A percentile compares a stretch with the other conserved stretches of the same genome.
Evolutionary conservation across 805 yeast species (phyloP).

Genomic region (Wickerhamomyces hampshirensis): DNA sequence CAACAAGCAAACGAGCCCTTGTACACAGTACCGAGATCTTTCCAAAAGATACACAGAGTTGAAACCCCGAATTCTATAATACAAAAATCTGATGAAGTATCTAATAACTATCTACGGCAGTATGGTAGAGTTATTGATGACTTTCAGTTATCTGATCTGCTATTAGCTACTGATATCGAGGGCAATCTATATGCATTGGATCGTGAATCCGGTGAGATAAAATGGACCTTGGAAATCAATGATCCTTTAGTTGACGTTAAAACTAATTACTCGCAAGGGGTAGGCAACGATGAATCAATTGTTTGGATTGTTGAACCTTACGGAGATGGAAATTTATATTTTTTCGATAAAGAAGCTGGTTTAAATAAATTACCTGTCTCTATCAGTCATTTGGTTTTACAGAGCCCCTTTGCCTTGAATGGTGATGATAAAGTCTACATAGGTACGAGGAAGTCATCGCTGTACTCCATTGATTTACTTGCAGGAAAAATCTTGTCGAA

Average conservation of each 20-base stretch:
- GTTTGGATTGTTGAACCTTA: conserved; percentile 91
- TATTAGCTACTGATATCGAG: conserved; percentile 77
- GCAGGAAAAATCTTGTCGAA: conserved; percentile 71
- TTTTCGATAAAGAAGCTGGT: conserved; percentile 70
- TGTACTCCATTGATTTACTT: conserved; percentile 65
- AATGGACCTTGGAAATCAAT: conserved; percentile 72
- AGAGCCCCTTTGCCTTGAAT: conserved; percentile 77
- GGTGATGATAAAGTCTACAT: conserved; percentile 81
- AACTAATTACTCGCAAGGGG: conserved; percentile 15
- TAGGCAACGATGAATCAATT: conserved; percentile 27
- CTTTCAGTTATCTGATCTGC: conserved; percentile 65
- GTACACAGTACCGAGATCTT: not conserved
- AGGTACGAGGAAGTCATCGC: conserved; percentile 71
- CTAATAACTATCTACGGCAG: conserved; percentile 3
- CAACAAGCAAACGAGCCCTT: not conserved
- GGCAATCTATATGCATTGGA: conserved; percentile 82
- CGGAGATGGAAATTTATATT: conserved; percentile 78
- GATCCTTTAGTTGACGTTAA: conserved; percentile 52
- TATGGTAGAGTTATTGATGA: conserved; percentile 44
- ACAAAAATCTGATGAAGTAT: conserved; percentile 4
- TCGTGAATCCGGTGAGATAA: conserved; percentile 64
- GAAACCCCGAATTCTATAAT: not conserved
- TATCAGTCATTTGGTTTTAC: conserved; percentile 68
- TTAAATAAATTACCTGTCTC: conserved; percentile 77
- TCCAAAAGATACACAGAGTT: not conserved